Evolutionary conservation across 306 rosid genomes (phyloP).

Genomic region (Begonia loranthoides): DNA sequence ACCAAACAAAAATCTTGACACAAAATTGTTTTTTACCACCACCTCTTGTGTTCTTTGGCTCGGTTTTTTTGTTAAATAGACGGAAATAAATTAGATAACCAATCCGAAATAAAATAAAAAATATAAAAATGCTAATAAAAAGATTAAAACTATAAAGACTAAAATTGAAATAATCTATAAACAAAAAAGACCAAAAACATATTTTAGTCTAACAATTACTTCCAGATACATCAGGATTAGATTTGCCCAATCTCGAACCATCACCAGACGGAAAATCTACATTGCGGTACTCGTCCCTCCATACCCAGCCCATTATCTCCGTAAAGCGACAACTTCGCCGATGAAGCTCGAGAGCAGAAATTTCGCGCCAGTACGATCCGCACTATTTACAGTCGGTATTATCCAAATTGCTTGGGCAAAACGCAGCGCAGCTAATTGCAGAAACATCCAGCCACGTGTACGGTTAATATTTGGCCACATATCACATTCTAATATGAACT

Average conservation of each 20-base stretch:
- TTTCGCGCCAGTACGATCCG: not conserved
- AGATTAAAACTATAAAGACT: too few relatives aligned
- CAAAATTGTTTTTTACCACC: too few relatives aligned
- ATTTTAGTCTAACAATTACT: too few relatives aligned
- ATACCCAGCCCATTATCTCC: constrained; percentile 54
- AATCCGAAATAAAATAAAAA: too few relatives aligned
- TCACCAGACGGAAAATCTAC: constrained; percentile 6
- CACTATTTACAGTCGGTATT: not conserved
- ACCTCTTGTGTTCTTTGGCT: too few relatives aligned
- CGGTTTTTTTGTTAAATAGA: too few relatives aligned
- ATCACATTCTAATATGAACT: not conserved
- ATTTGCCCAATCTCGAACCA: not conserved
- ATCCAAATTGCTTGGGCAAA: not conserved
- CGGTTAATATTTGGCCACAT: not conserved
- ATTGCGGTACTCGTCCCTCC: constrained; percentile 34
- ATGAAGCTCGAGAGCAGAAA: not conserved
- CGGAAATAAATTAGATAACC: too few relatives aligned
- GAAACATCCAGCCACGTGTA: not conserved
- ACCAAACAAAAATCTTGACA: too few relatives aligned
- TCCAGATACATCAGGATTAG: constrained; percentile 48
- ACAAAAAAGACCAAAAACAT: too few relatives aligned
- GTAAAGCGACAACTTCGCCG: not conserved
- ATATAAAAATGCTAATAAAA: too few relatives aligned
- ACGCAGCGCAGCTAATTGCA: not conserved
- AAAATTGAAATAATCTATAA: too few relatives aligned